Percentiles rank a stretch among this genome's conserved stretches.
phyloP scores from a whole-genome alignment of 768 basidiomycete genomes.

The Kwoniella botswanensis region DNA sequence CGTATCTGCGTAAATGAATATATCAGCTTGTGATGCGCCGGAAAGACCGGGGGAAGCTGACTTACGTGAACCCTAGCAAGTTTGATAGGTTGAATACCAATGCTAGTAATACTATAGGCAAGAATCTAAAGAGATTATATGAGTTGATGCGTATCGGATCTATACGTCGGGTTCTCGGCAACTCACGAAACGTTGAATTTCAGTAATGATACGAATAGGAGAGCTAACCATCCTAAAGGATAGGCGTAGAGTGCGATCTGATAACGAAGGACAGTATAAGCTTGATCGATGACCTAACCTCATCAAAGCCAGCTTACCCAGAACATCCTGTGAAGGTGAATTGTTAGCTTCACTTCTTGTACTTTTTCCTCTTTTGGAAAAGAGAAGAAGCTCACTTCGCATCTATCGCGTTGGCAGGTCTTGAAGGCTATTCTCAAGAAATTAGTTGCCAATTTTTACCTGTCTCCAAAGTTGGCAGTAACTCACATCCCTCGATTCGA shows the following conservation, averaged over 20 bases:
- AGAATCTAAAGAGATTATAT: slow-evolving; percentile 66
- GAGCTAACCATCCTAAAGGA: slow-evolving; percentile 82
- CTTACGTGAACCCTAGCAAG: slow-evolving; percentile 96
- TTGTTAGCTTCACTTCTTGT: slow-evolving; percentile 7
- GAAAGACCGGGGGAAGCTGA: slow-evolving; percentile 41
- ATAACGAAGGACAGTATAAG: not conserved
- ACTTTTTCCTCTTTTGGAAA: slow-evolving; percentile 9
- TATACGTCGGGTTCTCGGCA: not conserved
- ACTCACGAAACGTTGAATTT: slow-evolving; percentile 86
- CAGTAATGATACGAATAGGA: slow-evolving; percentile 85
- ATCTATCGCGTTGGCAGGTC: slow-evolving; percentile 85
- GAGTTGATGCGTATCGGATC: not conserved
- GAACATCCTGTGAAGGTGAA: slow-evolving; percentile 72
- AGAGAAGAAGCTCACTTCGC: slow-evolving; percentile 67
- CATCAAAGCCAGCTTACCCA: slow-evolving; percentile 67
- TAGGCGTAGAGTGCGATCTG: slow-evolving; percentile 88
- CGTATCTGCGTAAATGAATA: slow-evolving; percentile 38
- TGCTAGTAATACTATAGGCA: slow-evolving; percentile 92
- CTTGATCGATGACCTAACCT: slow-evolving; percentile 1
- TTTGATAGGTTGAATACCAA: slow-evolving; percentile 96
- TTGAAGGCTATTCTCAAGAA: slow-evolving; percentile 68
- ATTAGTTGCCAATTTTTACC: slow-evolving; percentile 62
- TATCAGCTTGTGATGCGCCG: not conserved
- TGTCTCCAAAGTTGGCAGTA: too few species aligned
- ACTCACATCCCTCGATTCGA: slow-evolving; percentile 91